Base-by-base conservation (phyloP, 1,284 basidiomycete species). In the Mycena sp. region DNA sequence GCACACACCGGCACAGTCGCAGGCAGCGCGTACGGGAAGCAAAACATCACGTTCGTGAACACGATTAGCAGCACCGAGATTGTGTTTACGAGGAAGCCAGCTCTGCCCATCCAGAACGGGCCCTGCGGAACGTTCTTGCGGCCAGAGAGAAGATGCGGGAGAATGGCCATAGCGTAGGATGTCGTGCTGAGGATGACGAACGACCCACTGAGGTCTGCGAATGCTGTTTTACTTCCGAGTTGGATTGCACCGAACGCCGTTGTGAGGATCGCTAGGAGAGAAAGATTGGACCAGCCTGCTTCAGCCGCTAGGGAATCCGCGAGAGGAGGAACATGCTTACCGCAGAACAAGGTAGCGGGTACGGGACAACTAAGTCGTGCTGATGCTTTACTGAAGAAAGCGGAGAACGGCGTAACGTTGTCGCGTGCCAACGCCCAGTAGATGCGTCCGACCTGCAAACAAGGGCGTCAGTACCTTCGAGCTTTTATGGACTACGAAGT, bases 21-120 rank as follows among this genome's bases (percentile, higher is more conserved):
- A 29, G 58, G 56, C 26, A 58, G 35, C 21, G 28, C 46, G 46
- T 58, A 58, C 38, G 56, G 56, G 28, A 58, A 58, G 30, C 57
- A 58, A 12, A 58, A 58, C 57, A 58, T 58, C 40, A 58, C 41
- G 38, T 58, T 58, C 48, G 57, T 58, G 40, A 58, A 58, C 21
- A 51, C 57, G 41, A 58, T 51, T 19, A 58, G 57, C 12, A 58
- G 40, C 57, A 58, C 57, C 48, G 57, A 58, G 40, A 51, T 44
- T 6, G 30, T 35, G 25, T 58, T 58, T 16, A 58, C 49, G 38
- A 44, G 32, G 40, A 51, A 44, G 23, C 57, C 57, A n/a, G 21
- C 38, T 44, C 48, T 43, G 40, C 57, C 48, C 57, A 58, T 57
- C 55, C 55, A 57, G 35, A 57, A 57, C 14, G 56, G 58, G 26